These are phyloP conservation scores for Bipolaris gigantea DNA, from an alignment of 2,329 filamentous ascomycete genomes.

Conservation along the genomic window DNA sequence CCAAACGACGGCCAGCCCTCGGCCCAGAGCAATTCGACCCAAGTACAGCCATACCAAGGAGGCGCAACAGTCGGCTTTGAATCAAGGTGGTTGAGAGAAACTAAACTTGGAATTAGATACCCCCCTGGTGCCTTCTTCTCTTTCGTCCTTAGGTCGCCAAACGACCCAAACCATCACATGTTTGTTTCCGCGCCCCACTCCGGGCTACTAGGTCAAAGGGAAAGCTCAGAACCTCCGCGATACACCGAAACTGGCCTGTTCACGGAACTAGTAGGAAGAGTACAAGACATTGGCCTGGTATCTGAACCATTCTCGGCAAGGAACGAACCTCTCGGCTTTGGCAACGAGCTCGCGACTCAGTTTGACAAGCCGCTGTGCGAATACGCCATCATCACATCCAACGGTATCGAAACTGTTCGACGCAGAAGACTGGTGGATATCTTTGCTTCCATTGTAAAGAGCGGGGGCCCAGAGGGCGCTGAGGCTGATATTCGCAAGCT, in stretches of 20 bases:
- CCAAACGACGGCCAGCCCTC: constrained; percentile 53
- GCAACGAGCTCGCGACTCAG: constrained; percentile 95
- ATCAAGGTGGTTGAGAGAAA: constrained; percentile 38
- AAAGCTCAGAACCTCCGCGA: constrained; percentile 57
- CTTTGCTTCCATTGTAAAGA: constrained; percentile 79
- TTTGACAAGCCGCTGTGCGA: constrained; percentile 83
- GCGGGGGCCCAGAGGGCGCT: constrained; percentile 74
- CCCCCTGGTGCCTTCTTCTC: constrained; percentile 90
- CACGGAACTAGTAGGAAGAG: constrained; percentile 72
- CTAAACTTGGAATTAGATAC: constrained; percentile 61
- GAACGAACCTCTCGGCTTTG: constrained; percentile 74
- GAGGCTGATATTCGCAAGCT: constrained; percentile 83
- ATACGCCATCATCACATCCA: constrained; percentile 88
- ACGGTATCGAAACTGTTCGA: constrained; percentile 82
- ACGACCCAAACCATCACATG: constrained; percentile 65
- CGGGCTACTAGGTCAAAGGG: constrained; percentile 70
- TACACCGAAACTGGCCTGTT: constrained; percentile 81
- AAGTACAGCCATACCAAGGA: constrained; percentile 36
- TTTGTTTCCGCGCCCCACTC: constrained; percentile 89
- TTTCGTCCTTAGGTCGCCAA: constrained; percentile 68
- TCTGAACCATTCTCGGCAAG: constrained; percentile 66
- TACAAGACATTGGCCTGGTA: constrained; percentile 77
- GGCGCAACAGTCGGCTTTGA: constrained; percentile 31
- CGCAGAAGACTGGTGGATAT: constrained; percentile 86
- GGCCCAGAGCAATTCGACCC: constrained; percentile 28